Conservation (phyloP, 768 basidiomycete genomes). For the Boletus pseudo-olivaceus region DNA sequence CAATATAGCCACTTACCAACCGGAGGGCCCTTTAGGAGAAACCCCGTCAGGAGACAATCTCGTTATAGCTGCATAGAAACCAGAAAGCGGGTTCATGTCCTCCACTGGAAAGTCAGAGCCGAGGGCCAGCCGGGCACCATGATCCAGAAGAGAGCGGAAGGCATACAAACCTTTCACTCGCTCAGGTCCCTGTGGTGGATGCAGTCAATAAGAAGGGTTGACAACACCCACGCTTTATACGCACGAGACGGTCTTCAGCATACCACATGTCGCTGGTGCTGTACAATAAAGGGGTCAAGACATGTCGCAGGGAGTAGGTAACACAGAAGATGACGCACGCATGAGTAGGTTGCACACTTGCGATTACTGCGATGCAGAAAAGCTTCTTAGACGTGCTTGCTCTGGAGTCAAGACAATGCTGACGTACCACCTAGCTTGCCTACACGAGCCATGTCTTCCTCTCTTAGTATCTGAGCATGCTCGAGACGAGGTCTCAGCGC, state of each 20-base stretch:
- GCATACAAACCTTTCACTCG: slow-evolving; percentile 85
- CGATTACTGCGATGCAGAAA: slow-evolving; percentile 58
- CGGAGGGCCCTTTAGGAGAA: slow-evolving; percentile 79
- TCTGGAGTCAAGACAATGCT: neutral
- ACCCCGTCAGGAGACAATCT: slow-evolving; percentile 63
- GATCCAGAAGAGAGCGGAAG: slow-evolving; percentile 69
- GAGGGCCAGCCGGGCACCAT: slow-evolving; percentile 65
- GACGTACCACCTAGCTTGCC: slow-evolving; percentile 71
- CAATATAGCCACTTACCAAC: slow-evolving; percentile 56
- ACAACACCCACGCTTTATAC: slow-evolving; percentile 15
- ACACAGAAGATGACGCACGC: slow-evolving; percentile 44
- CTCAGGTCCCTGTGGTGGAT: slow-evolving; percentile 61
- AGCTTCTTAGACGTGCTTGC: neutral
- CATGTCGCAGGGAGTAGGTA: neutral
- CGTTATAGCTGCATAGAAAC: slow-evolving; percentile 87
- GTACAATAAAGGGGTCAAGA: neutral
- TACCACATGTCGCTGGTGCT: slow-evolving; percentile 89
- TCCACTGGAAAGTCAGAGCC: slow-evolving; percentile 94
- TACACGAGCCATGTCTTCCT: slow-evolving; percentile 71
- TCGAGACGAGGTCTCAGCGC: slow-evolving; percentile 78
- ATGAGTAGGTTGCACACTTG: slow-evolving; percentile 88
- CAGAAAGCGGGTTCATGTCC: slow-evolving; percentile 74
- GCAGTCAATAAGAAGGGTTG: neutral
- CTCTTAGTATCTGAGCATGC: slow-evolving; percentile 84
- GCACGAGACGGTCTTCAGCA: slow-evolving; percentile 75